phyloP scores from a whole-genome alignment of 164 flowering plant species.

The Tetrastigma voinierianum region DNA sequence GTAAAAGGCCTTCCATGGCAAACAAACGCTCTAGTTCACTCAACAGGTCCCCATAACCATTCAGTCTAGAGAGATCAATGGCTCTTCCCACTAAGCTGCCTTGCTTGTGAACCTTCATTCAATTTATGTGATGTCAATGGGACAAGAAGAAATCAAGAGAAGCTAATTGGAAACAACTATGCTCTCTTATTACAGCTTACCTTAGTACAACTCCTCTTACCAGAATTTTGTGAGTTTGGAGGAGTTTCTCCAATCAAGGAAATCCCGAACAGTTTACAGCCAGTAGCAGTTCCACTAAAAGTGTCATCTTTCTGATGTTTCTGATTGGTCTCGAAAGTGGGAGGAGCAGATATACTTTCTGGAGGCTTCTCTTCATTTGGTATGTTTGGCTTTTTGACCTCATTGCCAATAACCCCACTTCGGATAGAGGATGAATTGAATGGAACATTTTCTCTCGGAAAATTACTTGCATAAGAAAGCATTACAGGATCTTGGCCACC shows the following conservation, averaged over 20 bases:
- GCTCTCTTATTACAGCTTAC: constrained; percentile 31
- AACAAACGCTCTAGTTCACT: constrained; percentile 77
- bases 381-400: constrained; percentile 21
- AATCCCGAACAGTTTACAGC: constrained; percentile 77
- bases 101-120: constrained; percentile 89
- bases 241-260: constrained; percentile 54
- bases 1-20: constrained; percentile 78
- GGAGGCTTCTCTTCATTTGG: constrained; percentile 26
- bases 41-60: constrained; percentile 65
- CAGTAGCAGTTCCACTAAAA: constrained; percentile 25
- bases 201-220: constrained; percentile 87
- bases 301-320: constrained; percentile 27
- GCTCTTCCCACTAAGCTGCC: constrained; percentile 91
- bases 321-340: constrained; percentile 16
- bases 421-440: constrained; percentile 27
- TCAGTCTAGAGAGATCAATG: constrained; percentile 71
- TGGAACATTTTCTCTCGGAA: constrained; percentile 29
- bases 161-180: constrained; percentile 2
- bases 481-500: constrained; percentile 25
- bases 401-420: constrained; percentile 20
- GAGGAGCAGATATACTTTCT: constrained; percentile 24
- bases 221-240: constrained; percentile 39
- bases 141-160: constrained; percentile 11
- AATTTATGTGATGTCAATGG: constrained; percentile 15
- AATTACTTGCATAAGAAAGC: constrained; percentile 24